Evolutionary conservation across 305 asterid genomes (phyloP).

Genomic region (Fraxinus dipetala): DNA sequence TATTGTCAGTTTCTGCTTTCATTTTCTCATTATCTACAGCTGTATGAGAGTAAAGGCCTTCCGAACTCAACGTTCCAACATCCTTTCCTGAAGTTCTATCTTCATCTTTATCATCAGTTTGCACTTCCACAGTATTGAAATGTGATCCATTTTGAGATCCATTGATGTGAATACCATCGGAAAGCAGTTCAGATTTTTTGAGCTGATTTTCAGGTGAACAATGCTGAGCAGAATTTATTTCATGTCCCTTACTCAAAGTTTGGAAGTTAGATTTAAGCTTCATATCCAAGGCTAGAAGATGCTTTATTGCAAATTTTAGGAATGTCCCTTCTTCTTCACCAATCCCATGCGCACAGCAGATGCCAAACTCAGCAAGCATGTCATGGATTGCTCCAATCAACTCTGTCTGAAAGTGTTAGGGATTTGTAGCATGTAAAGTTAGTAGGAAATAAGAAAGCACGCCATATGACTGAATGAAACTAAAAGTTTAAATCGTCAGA

Average conservation of each 20-base stretch:
- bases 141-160: constrained; percentile 38
- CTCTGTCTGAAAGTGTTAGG: constrained; percentile 58
- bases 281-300: constrained; percentile 86
- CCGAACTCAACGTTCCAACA: constrained; percentile 40
- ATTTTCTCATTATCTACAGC: constrained; percentile 36
- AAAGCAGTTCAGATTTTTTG: constrained; percentile 42
- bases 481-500: constrained; percentile 17
- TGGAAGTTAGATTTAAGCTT: constrained; percentile 62
- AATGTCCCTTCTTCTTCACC: constrained; percentile 87
- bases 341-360: constrained; percentile 87
- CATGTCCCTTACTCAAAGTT: constrained; percentile 49
- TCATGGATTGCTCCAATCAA: constrained; percentile 87
- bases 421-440: constrained; percentile 19
- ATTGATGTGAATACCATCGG: constrained; percentile 22
- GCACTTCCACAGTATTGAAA: constrained; percentile 37
- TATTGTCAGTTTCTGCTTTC: constrained; percentile 38
- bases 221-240: constrained; percentile 36
- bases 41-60: constrained; percentile 33
- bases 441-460: constrained; percentile 5
- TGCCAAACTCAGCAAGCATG: constrained; percentile 96
- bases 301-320: constrained; percentile 92
- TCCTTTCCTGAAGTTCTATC: constrained; percentile 30
- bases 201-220: constrained; percentile 41
- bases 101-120: constrained; percentile 37
- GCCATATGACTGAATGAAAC: constrained; percentile 19